Base-by-base conservation (phyloP, 192 early-diverging fungal genomes). In the Podila epicladia region DNA sequence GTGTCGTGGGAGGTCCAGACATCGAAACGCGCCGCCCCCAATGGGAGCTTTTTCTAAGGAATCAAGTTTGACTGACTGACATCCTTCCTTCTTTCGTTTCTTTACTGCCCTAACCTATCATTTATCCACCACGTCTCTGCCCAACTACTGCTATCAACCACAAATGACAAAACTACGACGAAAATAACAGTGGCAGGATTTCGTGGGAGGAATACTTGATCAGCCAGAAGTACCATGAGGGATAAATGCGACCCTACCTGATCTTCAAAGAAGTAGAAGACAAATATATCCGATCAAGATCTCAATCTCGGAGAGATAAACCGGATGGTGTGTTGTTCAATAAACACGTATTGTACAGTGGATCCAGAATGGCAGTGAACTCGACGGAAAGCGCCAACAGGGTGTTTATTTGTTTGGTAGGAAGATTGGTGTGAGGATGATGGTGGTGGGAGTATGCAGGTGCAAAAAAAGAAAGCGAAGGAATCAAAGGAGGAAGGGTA, bases 171-270 rank as follows among this genome's bases (percentile, higher is more conserved):
- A 12, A 17, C 41, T 9, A 45, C 41, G 4, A 33, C 33, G 33
- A 29, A 29, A 5, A 31, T 37, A 26, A 65, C 64, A 88, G 87
- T 82, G 88, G 88, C 29, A 75, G 77, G 75, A 87, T 89, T 65
- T 87, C 85, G 17, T 87, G 80, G 82, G 87, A 87, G 38, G 88
- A 89, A 58, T 89, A 89, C 59, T 61, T 88, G 66, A 76, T 82
- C 58, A 85, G 84, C 38, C 84, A 86, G 48, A 73, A 80, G 49
- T 88, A 88, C 66, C 87, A 88, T 24, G 83, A 73, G 29, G 67
- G 68, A 74, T 82, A 72, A 37, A 61, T 9, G 19, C 15, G 5
- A 64, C 17, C 3, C 29, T 5, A 12, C 49, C 24, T 22, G 19
- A 4, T 17, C 9, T 28, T 0, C 12, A 69, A 69, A n/a, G 26